These are phyloP conservation scores for Salix udensis DNA, from an alignment of 345 rosid species.

Conservation along the genomic window DNA sequence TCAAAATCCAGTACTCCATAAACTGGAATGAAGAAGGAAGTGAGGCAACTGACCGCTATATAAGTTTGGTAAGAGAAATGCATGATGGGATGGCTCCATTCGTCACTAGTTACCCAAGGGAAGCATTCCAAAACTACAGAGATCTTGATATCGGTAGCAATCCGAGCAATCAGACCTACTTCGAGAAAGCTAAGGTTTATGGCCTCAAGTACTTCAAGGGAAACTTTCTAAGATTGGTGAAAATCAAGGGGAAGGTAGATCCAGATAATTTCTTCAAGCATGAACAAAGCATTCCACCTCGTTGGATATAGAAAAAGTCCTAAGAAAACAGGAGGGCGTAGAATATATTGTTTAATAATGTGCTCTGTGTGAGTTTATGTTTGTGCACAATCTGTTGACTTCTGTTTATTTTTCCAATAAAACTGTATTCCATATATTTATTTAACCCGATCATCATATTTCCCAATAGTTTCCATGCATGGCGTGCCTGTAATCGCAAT, in stretches of 20 bases:
- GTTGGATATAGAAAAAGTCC: neutral
- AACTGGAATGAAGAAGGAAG: neutral
- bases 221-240: neutral
- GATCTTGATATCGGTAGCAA: slow-evolving; percentile 1
- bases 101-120: neutral
- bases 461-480: no score
- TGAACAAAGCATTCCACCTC: neutral
- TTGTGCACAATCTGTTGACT: no score
- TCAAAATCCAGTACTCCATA: slow-evolving; percentile 8
- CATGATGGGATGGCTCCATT: slow-evolving; percentile 2
- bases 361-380: neutral
- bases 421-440: neutral
- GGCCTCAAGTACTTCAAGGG: neutral
- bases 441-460: neutral
- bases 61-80: slow-evolving; percentile 1
- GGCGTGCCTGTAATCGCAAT: no score
- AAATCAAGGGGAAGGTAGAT: neutral
- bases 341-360: neutral
- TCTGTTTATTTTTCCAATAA: neutral
- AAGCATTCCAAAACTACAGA: slow-evolving; percentile 2
- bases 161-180: neutral
- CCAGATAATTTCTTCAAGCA: slow-evolving; percentile 1
- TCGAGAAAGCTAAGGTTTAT: neutral
- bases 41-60: neutral
- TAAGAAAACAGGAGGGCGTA: neutral